Evolutionary conservation across 2,329 filamentous ascomycete species (phyloP), one percentile per base, ranked within the genome.

Genomic region (Colletotrichum tanaceti): DNA sequence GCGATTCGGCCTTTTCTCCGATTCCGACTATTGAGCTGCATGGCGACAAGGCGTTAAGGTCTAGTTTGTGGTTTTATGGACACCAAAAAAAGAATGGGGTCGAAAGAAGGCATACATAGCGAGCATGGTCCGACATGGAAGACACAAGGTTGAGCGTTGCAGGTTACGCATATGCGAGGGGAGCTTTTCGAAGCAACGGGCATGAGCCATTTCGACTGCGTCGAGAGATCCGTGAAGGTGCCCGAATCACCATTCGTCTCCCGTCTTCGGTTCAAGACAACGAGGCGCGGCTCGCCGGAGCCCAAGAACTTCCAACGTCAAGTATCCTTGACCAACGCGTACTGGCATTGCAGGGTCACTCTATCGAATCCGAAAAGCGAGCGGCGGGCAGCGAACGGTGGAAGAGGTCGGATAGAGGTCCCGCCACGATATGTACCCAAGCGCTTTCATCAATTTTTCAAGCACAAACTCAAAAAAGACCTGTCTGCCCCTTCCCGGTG

Each of bases 1-100:
- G 86, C 87, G 91, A 75, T 90, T 93, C 78, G 90, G 91, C 61
- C 82, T 93, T 70, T 92, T 93, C 78, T 91, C 90, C 68, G 80
- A 87, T 70, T 89, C 89, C 52, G 90, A 92, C 74, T 90, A 92
- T 63, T 81, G 74, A 64, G 55, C 38, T 67, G 63, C 66, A 61
- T 67, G 66, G 39, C 57, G 53, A 58, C 14, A 62, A 50, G 66
- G 66, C 66, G 66, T 69, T 41, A 44, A 44, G 66, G 43, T 38
- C 66, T 67, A 47, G 65, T 32, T 65, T 62, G 52, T 39, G 63
- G 60, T 55, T 67, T 69, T 62, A 60, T 63, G 44, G 57, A 50
- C 58, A 67, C 13, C 13, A 43, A 67, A 61, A 67, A 67, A 67
- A 67, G 66, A 67, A 50, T 69, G 66, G 63, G 67, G 55, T 69